Percentiles rank a stretch among this genome's conserved stretches.
Evolutionary conservation across 371 early-diverging fungal species (phyloP).

Genomic region (Racocetra persica): DNA sequence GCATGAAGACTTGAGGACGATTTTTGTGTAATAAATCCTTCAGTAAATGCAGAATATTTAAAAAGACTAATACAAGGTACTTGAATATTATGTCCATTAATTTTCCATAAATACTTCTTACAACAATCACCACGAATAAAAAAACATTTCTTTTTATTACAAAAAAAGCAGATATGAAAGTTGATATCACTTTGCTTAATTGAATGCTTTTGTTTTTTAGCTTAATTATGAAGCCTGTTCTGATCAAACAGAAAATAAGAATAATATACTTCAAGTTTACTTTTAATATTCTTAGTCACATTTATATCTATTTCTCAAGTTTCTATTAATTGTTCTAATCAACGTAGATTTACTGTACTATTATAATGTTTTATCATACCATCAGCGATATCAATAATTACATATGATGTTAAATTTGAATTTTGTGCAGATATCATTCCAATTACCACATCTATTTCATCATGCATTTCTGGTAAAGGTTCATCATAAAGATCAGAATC

Average conservation of each 20-base stretch:
- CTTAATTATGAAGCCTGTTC: not conserved
- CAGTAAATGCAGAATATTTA: not conserved
- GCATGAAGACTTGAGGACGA: no score
- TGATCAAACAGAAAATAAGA: slow-evolving; percentile 10
- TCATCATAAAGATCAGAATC: no score
- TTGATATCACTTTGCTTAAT: not conserved
- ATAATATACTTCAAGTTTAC: slow-evolving; percentile 2
- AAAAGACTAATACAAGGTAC: slow-evolving; percentile 4
- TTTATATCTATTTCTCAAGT: slow-evolving; percentile 18
- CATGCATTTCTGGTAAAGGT: no score
- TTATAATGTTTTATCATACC: not conserved
- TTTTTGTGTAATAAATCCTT: slow-evolving; percentile 2
- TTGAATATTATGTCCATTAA: not conserved
- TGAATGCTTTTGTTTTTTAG: not conserved
- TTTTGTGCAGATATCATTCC: no score
- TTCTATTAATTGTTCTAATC: slow-evolving; percentile 3
- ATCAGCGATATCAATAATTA: not conserved
- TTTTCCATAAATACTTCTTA: not conserved
- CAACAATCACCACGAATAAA: not conserved
- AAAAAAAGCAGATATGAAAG: not conserved
- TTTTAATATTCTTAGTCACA: not conserved
- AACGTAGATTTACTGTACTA: not conserved
- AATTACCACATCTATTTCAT: no score
- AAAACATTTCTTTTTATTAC: slow-evolving; percentile 25
- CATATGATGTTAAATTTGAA: no score